phyloP scores from a whole-genome alignment of 257 asterid genomes.

The Pogostemon cablin region DNA sequence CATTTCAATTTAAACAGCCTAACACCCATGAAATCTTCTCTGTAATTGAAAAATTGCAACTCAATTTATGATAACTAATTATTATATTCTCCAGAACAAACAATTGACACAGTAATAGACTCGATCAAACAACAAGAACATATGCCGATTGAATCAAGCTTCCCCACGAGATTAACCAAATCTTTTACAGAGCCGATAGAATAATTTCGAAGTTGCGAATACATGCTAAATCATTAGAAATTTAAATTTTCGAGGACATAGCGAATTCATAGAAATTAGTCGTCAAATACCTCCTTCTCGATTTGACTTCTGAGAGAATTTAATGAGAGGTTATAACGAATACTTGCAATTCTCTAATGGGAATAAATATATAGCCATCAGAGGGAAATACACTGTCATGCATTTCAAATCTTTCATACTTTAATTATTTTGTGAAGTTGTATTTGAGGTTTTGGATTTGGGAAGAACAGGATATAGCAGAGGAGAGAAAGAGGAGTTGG shows the following conservation, averaged over 20 bases:
- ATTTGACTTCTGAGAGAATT: neutral
- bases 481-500: too few relatives aligned
- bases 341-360: neutral
- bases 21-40: neutral
- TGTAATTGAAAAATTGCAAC: neutral
- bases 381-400: neutral
- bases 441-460: too few relatives aligned
- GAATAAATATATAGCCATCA: slow-evolving; percentile 18
- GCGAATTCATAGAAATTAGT: neutral
- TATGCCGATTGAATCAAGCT: neutral
- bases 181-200: neutral
- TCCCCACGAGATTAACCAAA: neutral
- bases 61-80: neutral
- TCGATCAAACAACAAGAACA: neutral
- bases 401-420: too few relatives aligned
- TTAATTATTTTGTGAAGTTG: too few relatives aligned
- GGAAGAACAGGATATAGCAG: too few relatives aligned
- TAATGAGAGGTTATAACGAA: neutral
- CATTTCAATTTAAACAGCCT: neutral
- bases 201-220: neutral
- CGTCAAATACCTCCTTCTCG: slow-evolving; percentile 25
- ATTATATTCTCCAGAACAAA: slow-evolving; percentile 1
- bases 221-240: neutral
- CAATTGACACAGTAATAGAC: neutral
- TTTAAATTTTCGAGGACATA: neutral